Evolutionary conservation across 768 basidiomycete species (phyloP), one percentile per base, ranked within the genome.

Genomic region (Sistotremastrum suecicum): DNA sequence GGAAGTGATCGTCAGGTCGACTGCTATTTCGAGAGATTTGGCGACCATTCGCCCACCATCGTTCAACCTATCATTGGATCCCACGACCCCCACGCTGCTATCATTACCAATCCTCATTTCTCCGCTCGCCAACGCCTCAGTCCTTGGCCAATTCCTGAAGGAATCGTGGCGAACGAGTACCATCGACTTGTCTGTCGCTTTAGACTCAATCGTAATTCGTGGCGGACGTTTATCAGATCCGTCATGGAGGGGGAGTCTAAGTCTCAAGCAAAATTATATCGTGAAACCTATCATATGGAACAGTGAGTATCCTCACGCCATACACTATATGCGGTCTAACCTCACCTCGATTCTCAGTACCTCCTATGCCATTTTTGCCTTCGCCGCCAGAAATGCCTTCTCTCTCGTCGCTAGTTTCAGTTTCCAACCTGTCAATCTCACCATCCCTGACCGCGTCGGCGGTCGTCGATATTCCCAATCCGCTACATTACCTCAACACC

Each of bases 291-390:
- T 85, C 30, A 68, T 61, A 36, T 47, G 82, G 44, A 70, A 71
- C 45, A 66, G 83, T 84, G 55, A 33, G 80, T 66, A 32, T 34
- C 46, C 12, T 11, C 4, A 8, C 29, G 20, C 3, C 33, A 42
- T 44, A 34, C 7, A 30, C 35, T 43, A 36, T 40, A 38, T 44
- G n/a, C 10, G 38, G 29, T 33, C 33, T 12, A 34, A 41, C 39
- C 40, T 49, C 47, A 41, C 34, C 43, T 35, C 50, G 46, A 9
- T 49, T 35, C 41, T 53, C 51, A 85, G 83, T 84, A 30, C 80
- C 79, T 5, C 56, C 64, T 5, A 53, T 86, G 5, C 80, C 82
- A 38, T 80, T 80, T 3, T 61, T 86, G 10, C 84, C 84, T 11
- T 58, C 60, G 12, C 78, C 80, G 3, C 78, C 77, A 10, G 53